Base-by-base conservation (phyloP, 306 rosid species). In the Glycyrrhiza uralensis region DNA sequence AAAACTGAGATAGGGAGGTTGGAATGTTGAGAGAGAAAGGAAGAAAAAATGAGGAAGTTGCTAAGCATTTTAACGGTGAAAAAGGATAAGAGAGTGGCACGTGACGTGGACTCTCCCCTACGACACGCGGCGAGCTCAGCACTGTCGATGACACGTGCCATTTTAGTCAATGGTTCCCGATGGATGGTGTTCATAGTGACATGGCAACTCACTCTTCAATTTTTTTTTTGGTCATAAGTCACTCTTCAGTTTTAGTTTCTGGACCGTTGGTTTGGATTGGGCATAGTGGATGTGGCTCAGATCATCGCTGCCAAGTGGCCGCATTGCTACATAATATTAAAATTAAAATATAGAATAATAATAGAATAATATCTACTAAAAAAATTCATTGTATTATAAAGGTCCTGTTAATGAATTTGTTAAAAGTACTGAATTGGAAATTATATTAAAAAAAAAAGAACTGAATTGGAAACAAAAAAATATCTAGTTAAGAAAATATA, bases 31-130 rank as follows among this genome's bases (percentile, higher is more conserved):
- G 68, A 57, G 46, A 24, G 42, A 7, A 4, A 60, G 73, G 38
- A 45, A 72, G 6, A 18, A 22, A 35, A 18, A 17, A 44, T 2
- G 74, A 54, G 54, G 77, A 50, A 38, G 42, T 23, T 54, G 75
- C 76, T 62, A 66, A n/a, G 39, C 79, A n/a, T 52, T 81, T 79
- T 79, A 76, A 81, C 41, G 78, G 76, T 54, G 63, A 36, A 58
- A 26, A 58, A 26, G 75, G 76, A 33, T 56, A 49, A 55, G 78
- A 67, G 12, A 28, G 77, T 13, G 45, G 70, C 78, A 60, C 78
- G 69, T 86, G 88, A 79, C 80, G 32, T 68, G 76, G 74, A 70
- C 33, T 44, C 13, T 39, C 66, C 30, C 11, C 14, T 13, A 19
- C 28, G 45, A 63, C 85, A 81, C 70, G 82, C 79, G 88, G 74